Evolutionary conservation across 1,284 basidiomycete genomes (phyloP).

Genomic region (Cystobasidium sp.): DNA sequence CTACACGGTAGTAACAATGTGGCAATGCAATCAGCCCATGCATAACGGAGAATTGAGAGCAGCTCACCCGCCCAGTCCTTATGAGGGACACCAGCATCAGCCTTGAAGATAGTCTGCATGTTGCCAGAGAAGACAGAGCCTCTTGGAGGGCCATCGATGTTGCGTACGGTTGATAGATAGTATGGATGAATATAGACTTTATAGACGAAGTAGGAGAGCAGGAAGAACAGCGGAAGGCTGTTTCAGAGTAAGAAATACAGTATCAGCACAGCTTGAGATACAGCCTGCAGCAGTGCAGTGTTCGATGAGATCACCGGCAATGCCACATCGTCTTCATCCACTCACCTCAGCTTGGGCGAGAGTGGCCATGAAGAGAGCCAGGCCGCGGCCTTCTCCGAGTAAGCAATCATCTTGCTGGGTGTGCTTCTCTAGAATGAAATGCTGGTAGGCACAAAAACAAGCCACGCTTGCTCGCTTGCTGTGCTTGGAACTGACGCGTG

Average conservation of each 20-base stretch:
- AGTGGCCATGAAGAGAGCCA: no score
- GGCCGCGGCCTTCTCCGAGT: no score
- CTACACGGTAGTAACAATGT: neutral
- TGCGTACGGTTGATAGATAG: conserved; percentile 20
- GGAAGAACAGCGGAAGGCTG: conserved; percentile 10
- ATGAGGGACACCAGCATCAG: conserved; percentile 32
- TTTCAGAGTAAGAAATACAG: neutral
- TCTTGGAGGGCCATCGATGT: conserved; percentile 28
- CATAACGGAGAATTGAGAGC: neutral
- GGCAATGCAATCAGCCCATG: neutral
- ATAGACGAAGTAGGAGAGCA: conserved; percentile 8
- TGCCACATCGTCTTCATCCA: neutral
- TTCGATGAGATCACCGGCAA: neutral
- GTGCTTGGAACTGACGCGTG: no score
- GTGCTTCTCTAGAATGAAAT: no score
- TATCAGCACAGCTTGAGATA: neutral
- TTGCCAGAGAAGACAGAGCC: conserved; percentile 27
- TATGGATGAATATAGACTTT: conserved; percentile 11
- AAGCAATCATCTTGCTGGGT: no score
- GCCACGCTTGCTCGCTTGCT: no score
- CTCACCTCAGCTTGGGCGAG: no score
- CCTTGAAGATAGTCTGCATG: conserved; percentile 35
- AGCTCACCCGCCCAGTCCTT: conserved; percentile 35
- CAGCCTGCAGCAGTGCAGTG: no score
- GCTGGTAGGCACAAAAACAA: no score